A percentile compares a stretch with the other conserved stretches of the same genome.
Evolutionary conservation across 2,329 filamentous ascomycete genomes (phyloP).

Genomic region (Fusarium armeniacum): DNA sequence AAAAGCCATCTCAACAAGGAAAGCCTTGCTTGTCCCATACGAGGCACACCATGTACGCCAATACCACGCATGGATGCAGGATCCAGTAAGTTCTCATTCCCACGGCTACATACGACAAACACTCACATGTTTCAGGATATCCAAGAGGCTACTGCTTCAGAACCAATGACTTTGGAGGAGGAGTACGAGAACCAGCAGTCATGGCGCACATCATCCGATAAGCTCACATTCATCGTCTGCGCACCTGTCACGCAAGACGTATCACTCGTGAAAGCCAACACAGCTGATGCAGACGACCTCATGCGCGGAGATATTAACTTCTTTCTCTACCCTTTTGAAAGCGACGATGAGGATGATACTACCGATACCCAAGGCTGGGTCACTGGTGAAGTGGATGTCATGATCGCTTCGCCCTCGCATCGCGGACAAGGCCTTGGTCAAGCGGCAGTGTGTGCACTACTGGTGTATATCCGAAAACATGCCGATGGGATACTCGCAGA

Average conservation of each 20-base stretch:
- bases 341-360: slow-evolving; percentile 59
- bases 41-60: slow-evolving; percentile 82
- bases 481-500: slow-evolving; percentile 66
- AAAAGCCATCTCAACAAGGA: slow-evolving; percentile 75
- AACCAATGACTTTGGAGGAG: slow-evolving; percentile 82
- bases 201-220: slow-evolving; percentile 86
- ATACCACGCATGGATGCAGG: slow-evolving; percentile 95
- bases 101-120: background rate
- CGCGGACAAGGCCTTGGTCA: slow-evolving; percentile 75
- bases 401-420: slow-evolving; percentile 76
- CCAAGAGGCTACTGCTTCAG: slow-evolving; percentile 87
- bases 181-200: slow-evolving; percentile 93
- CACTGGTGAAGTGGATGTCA: slow-evolving; percentile 85
- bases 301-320: slow-evolving; percentile 86
- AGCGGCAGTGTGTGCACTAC: slow-evolving; percentile 74
- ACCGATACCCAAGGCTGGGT: slow-evolving; percentile 45
- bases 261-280: slow-evolving; percentile 52
- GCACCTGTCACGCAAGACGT: slow-evolving; percentile 55
- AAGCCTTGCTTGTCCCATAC: slow-evolving; percentile 86
- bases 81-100: slow-evolving; percentile 66
- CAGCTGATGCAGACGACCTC: slow-evolving; percentile 65
- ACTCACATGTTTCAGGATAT: slow-evolving; percentile 68
- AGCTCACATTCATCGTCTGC: slow-evolving; percentile 92
- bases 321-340: slow-evolving; percentile 76
- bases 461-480: slow-evolving; percentile 75